Percentiles rank a stretch among this genome's conserved stretches.
Conservation (phyloP, 2,329 filamentous ascomycete genomes). For the Ophiosphaerella korrae region DNA sequence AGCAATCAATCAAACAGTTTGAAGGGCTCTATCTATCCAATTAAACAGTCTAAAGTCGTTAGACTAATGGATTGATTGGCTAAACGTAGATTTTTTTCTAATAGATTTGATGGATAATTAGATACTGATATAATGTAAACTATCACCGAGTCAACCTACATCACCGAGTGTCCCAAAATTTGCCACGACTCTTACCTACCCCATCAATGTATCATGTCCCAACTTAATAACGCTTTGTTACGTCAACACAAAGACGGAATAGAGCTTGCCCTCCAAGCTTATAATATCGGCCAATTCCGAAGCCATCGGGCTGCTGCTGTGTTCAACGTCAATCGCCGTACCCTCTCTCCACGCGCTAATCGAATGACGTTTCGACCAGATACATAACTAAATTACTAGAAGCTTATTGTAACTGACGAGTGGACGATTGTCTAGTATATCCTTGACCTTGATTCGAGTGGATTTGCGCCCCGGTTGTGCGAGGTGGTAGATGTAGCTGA, state of each 20-base stretch:
- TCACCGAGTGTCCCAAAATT: neutral
- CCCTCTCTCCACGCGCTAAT: neutral
- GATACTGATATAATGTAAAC: too few relatives aligned
- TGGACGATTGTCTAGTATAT: constrained; percentile 19
- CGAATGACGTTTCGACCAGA: neutral
- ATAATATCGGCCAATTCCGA: neutral
- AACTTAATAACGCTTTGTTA: neutral
- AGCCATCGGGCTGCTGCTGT: neutral
- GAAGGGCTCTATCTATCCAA: too few relatives aligned
- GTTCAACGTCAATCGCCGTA: neutral
- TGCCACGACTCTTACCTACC: neutral
- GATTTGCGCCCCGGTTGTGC: constrained; percentile 3
- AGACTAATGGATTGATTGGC: too few relatives aligned
- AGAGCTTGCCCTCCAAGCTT: neutral
- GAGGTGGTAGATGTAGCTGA: neutral
- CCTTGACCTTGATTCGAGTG: constrained; percentile 16
- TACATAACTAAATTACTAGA: neutral
- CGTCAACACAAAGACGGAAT: neutral
- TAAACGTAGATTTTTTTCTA: too few relatives aligned
- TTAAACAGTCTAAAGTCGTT: too few relatives aligned
- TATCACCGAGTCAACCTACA: too few relatives aligned
- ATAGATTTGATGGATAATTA: too few relatives aligned
- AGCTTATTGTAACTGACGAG: constrained; percentile 5
- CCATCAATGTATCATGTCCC: neutral
- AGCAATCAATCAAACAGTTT: too few relatives aligned